Percentiles rank a stretch among this genome's conserved stretches.
Conservation (phyloP, 768 basidiomycete species). For the Mycena capillaripes region DNA sequence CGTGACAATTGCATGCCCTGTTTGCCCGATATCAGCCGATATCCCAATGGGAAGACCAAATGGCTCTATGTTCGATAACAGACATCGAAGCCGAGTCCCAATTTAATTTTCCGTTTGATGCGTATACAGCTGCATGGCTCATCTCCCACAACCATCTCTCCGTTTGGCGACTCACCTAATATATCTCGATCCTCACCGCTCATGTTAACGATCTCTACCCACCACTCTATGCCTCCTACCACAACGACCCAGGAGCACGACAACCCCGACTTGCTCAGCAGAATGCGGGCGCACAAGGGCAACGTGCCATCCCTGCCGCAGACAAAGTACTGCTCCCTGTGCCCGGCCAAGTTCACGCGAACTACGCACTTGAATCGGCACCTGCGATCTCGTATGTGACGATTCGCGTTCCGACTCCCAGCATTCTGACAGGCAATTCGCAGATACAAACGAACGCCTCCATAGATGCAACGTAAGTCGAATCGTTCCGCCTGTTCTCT, state of each 20-base stretch:
- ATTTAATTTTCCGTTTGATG: too few relatives aligned
- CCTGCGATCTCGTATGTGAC: slow-evolving; percentile 72
- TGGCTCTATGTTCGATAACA: too few relatives aligned
- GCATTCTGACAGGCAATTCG: slow-evolving; percentile 18
- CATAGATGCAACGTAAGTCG: slow-evolving; percentile 73
- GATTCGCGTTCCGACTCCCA: background rate
- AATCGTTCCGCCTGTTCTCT: background rate
- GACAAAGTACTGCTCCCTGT: slow-evolving; percentile 76
- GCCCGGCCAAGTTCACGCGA: slow-evolving; percentile 81
- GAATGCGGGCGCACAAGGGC: slow-evolving; percentile 66
- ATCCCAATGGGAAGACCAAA: too few relatives aligned
- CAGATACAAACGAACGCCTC: slow-evolving; percentile 77
- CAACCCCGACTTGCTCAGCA: slow-evolving; percentile 31
- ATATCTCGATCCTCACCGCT: background rate
- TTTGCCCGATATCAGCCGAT: too few relatives aligned
- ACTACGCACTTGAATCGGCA: slow-evolving; percentile 83
- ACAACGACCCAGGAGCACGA: background rate
- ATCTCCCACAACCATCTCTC: too few relatives aligned
- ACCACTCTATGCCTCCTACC: background rate
- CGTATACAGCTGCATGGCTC: too few relatives aligned
- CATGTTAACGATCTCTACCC: background rate
- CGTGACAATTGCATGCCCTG: too few relatives aligned
- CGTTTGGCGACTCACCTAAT: too few relatives aligned
- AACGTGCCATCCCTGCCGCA: slow-evolving; percentile 80
- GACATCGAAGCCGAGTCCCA: too few relatives aligned